Percentiles rank a stretch among this genome's conserved stretches.
These are phyloP conservation scores for Cymbidium sinense DNA, from an alignment of 106 monocot species.

Conservation along the genomic window DNA sequence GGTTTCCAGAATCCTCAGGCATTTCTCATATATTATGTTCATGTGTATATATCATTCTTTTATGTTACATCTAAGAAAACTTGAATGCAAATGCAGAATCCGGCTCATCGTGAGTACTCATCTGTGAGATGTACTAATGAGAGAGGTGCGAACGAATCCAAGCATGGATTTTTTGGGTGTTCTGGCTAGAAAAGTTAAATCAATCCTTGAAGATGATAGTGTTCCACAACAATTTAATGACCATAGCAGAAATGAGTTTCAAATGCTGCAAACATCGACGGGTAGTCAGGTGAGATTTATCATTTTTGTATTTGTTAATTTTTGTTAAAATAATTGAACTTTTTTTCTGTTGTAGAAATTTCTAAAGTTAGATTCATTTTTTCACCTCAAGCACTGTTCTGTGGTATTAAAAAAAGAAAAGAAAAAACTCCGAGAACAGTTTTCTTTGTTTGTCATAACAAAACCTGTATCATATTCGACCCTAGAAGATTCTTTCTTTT, in stretches of 20 bases:
- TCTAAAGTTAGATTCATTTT: too few relatives aligned
- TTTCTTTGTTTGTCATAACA: not conserved
- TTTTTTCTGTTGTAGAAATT: not conserved
- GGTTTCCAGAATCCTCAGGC: too few relatives aligned
- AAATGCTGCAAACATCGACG: not conserved
- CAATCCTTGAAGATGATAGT: conserved; percentile 14
- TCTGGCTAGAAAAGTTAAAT: conserved; percentile 15
- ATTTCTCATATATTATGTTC: too few relatives aligned
- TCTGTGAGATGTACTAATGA: conserved; percentile 6
- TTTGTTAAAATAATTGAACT: not conserved
- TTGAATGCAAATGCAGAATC: not conserved
- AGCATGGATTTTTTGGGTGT: conserved; percentile 17
- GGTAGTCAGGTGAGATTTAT: conserved; percentile 12
- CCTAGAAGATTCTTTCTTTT: not conserved
- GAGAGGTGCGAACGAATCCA: conserved; percentile 2
- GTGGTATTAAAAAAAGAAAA: too few relatives aligned
- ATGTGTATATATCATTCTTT: not conserved
- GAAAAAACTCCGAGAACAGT: too few relatives aligned
- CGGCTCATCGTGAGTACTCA: conserved; percentile 16
- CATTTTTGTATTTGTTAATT: not conserved
- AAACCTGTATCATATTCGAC: not conserved
- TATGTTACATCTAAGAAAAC: not conserved
- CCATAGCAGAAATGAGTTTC: not conserved
- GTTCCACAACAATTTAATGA: conserved; percentile 3
- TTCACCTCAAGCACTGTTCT: too few relatives aligned